These are phyloP conservation scores for Paraphoma chrysanthemicola DNA, from an alignment of 2,329 filamentous ascomycete species.

Conservation along the genomic window DNA sequence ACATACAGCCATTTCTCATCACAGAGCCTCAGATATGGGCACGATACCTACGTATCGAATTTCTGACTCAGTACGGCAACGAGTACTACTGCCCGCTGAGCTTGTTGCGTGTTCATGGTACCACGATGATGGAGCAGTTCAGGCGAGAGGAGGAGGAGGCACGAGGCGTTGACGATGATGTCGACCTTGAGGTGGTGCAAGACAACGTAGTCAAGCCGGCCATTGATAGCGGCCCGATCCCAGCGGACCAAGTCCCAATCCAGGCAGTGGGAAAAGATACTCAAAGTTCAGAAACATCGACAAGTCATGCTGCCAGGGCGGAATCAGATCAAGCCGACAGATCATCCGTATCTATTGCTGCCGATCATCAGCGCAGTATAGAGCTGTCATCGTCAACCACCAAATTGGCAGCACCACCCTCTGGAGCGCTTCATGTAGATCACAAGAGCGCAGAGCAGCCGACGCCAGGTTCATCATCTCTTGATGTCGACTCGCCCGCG, in stretches of 20 bases:
- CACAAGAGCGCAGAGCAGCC: no score
- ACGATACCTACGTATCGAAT: conserved; percentile 89
- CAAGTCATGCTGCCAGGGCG: not conserved
- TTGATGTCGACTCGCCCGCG: no score
- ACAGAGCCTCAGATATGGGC: conserved; percentile 96
- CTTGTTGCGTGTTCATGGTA: conserved; percentile 88
- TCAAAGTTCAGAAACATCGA: not conserved
- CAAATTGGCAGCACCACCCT: no score
- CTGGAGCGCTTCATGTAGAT: no score
- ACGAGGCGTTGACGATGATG: conserved; percentile 65
- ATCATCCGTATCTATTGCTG: no score
- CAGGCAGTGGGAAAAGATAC: conserved; percentile 19
- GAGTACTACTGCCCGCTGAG: conserved; percentile 97
- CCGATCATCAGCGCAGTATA: no score
- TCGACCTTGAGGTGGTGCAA: conserved; percentile 61
- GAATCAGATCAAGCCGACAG: no score
- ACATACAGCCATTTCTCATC: conserved; percentile 94
- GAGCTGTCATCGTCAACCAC: no score
- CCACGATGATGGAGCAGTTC: conserved; percentile 91
- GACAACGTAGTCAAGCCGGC: conserved; percentile 47
- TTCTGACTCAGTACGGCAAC: conserved; percentile 91
- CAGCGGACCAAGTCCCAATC: conserved; percentile 26
- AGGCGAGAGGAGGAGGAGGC: conserved; percentile 80
- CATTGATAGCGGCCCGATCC: conserved; percentile 29
- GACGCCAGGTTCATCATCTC: no score